A percentile compares a stretch with the other conserved stretches of the same genome.
Conservation (phyloP, 352 stramenopile genomes). For the Globisporangium yorkense region DNA sequence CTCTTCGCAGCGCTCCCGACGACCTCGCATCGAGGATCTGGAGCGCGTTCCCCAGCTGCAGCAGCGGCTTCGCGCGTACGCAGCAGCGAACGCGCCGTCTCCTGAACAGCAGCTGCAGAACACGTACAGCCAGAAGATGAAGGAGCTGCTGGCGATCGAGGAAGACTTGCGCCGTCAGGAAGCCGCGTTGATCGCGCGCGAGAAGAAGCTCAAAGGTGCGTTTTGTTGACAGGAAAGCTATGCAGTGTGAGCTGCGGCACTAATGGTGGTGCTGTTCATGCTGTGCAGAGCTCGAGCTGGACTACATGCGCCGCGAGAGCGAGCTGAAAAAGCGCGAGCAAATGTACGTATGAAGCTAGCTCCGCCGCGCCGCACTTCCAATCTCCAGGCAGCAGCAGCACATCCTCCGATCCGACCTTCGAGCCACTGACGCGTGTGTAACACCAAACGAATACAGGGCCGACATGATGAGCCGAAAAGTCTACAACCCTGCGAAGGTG, state of each 20-base stretch:
- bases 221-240: neutral
- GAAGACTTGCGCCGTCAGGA: slow-evolving; percentile 83
- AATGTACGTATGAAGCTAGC: slow-evolving; percentile 37
- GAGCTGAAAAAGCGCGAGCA: slow-evolving; percentile 84
- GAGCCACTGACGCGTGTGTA: slow-evolving; percentile 2
- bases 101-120: slow-evolving; percentile 69
- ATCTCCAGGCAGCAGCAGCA: neutral
- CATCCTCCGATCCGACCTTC: neutral
- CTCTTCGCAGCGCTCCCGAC: slow-evolving; percentile 42
- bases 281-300: slow-evolving; percentile 59
- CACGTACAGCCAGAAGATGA: slow-evolving; percentile 86
- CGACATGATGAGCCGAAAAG: slow-evolving; percentile 76
- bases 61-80: slow-evolving; percentile 76
- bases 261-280: neutral
- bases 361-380: neutral
- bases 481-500: slow-evolving; percentile 56
- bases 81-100: slow-evolving; percentile 44
- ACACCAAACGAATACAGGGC: slow-evolving; percentile 24
- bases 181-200: slow-evolving; percentile 71
- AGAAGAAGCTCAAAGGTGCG: slow-evolving; percentile 81
- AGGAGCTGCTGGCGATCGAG: slow-evolving; percentile 80
- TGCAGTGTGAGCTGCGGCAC: too few relatives aligned
- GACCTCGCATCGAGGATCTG: slow-evolving; percentile 80
- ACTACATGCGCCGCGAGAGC: slow-evolving; percentile 69
- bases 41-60: slow-evolving; percentile 77